phyloP scores from a whole-genome alignment of 2,329 filamentous ascomycete genomes.

The Xenosphaeropsis pyriputrescens region DNA sequence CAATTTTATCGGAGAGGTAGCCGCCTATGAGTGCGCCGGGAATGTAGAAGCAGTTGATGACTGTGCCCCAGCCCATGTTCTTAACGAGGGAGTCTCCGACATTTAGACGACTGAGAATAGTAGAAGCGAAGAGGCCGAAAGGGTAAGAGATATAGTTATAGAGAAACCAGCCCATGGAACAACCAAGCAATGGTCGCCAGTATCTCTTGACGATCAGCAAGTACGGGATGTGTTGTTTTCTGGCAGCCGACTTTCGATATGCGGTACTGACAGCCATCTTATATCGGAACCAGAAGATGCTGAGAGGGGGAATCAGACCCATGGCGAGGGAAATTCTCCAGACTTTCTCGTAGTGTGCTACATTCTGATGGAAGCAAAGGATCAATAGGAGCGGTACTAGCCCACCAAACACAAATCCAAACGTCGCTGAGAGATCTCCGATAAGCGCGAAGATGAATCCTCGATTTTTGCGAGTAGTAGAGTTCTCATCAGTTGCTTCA shows the following conservation, averaged over 20 bases:
- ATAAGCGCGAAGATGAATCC: conserved; percentile 42
- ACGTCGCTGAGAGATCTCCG: conserved; percentile 30
- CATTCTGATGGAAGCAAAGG: conserved; percentile 28
- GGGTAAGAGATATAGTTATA: conserved; percentile 40
- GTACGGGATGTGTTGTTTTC: conserved; percentile 30
- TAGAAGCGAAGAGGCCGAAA: conserved; percentile 37
- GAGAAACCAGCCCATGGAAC: conserved; percentile 32
- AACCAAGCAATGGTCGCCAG: conserved; percentile 32
- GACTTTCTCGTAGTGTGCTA: conserved; percentile 24
- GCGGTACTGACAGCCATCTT: conserved; percentile 34
- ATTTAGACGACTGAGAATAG: conserved; percentile 29
- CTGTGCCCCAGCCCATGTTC: conserved; percentile 28
- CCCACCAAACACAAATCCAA: conserved; percentile 34
- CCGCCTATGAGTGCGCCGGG: conserved; percentile 31
- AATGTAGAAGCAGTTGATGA: conserved; percentile 36
- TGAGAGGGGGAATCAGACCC: conserved; percentile 30
- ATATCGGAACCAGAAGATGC: conserved; percentile 35
- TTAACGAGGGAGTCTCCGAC: conserved; percentile 23
- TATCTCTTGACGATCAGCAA: conserved; percentile 30
- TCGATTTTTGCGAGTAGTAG: conserved; percentile 25
- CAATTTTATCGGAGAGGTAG: conserved; percentile 30
- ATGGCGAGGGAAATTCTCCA: conserved; percentile 34
- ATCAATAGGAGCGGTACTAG: conserved; percentile 34
- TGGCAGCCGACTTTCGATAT: conserved; percentile 30
- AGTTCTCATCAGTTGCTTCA: conserved; percentile 36